Percentiles rank a stretch among this genome's conserved stretches.
These are phyloP conservation scores for Fraxinus quadrangulata DNA, from an alignment of 257 asterid species.

Conservation along the genomic window DNA sequence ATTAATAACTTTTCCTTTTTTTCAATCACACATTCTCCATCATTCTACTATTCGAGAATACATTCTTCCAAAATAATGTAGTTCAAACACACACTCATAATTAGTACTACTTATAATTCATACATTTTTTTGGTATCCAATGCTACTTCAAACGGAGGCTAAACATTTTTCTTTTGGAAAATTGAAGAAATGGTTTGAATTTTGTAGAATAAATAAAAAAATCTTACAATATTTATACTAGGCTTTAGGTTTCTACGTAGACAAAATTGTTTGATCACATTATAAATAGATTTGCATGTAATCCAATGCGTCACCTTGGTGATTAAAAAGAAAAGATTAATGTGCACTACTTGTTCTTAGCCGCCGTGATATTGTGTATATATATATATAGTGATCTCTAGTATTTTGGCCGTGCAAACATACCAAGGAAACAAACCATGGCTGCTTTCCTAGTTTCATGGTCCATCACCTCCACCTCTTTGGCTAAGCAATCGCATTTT, in stretches of 20 bases:
- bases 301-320: background rate
- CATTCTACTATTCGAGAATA: no score
- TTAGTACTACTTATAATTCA: no score
- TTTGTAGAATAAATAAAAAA: no score
- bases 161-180: no score
- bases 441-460: background rate
- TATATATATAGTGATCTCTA: background rate
- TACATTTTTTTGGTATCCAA: no score
- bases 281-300: background rate
- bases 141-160: no score
- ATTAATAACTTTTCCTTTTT: no score
- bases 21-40: no score
- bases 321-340: background rate
- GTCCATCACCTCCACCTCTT: background rate
- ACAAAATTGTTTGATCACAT: background rate
- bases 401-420: background rate
- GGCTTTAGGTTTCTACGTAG: background rate
- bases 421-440: background rate
- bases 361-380: background rate
- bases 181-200: no score
- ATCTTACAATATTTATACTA: background rate
- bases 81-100: no score
- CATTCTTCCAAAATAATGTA: no score
- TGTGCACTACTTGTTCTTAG: conserved; percentile 14
- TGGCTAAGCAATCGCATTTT: conserved; percentile 3